These are phyloP conservation scores for Chlorella vulgaris DNA, from an alignment of 139 green algal species.

Conservation along the genomic window DNA sequence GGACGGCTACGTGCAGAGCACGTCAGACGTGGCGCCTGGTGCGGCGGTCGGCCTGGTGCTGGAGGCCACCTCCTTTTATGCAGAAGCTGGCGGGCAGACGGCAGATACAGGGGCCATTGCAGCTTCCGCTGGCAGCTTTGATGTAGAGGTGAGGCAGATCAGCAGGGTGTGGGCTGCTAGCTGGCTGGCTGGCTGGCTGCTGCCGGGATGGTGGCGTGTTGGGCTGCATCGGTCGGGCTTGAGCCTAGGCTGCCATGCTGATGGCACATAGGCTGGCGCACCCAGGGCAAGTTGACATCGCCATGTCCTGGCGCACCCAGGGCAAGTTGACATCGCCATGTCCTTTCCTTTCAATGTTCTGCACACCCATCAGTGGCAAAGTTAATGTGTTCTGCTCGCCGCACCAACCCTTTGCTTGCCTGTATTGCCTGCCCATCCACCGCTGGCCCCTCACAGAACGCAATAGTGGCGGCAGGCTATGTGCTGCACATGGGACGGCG, in stretches of 20 bases:
- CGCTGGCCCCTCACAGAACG: slow-evolving; percentile 20
- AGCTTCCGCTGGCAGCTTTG: slow-evolving; percentile 35
- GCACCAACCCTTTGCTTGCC: too few species aligned
- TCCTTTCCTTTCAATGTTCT: too few species aligned
- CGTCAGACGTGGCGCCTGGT: slow-evolving; percentile 37
- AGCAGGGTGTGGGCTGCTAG: background rate
- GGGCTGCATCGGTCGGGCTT: too few species aligned
- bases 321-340: too few species aligned
- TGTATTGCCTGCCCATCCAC: too few species aligned
- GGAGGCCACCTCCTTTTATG: slow-evolving; percentile 91
- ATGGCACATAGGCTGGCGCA: too few species aligned
- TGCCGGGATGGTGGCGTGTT: too few species aligned
- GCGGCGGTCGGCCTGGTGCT: slow-evolving; percentile 88
- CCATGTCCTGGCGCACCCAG: too few species aligned
- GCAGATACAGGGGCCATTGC: slow-evolving; percentile 76
- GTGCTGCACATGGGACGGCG: slow-evolving; percentile 87
- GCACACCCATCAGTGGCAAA: too few species aligned
- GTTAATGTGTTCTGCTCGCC: too few species aligned
- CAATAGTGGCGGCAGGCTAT: slow-evolving; percentile 90
- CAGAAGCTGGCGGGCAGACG: slow-evolving; percentile 89
- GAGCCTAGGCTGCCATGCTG: too few species aligned
- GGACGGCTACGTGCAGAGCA: slow-evolving; percentile 81
- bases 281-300: too few species aligned
- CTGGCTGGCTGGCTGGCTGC: background rate
- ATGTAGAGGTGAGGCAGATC: slow-evolving; percentile 8